A percentile compares a stretch with the other conserved stretches of the same genome.
Conservation (phyloP, 345 rosid genomes). For the Linum lewisii region DNA sequence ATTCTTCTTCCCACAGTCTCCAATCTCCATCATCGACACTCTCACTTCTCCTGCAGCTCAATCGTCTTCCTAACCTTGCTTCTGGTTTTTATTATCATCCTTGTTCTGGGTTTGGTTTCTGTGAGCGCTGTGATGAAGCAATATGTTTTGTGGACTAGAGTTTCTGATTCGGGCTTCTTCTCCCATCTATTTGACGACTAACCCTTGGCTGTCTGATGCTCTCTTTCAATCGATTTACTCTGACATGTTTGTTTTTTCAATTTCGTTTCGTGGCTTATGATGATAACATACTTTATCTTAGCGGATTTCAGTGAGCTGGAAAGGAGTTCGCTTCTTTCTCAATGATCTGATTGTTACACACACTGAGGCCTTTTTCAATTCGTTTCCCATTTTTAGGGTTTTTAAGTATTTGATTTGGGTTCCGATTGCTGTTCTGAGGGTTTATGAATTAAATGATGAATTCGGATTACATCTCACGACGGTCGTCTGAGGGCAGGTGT, state of each 20-base stretch:
- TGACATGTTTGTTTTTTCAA: no score
- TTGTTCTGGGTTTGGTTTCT: no score
- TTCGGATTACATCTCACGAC: no score
- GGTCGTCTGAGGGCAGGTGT: no score
- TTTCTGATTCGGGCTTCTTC: constrained; percentile 74
- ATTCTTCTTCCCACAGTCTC: no score
- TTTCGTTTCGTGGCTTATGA: constrained; percentile 48
- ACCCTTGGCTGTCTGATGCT: constrained; percentile 99
- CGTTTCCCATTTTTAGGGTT: no score
- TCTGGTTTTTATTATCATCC: neutral
- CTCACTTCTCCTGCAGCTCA: no score
- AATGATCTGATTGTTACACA: constrained; percentile 99
- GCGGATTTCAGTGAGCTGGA: constrained; percentile 98
- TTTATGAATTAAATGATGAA: no score
- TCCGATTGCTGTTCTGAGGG: no score
- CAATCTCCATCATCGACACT: no score
- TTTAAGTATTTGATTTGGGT: no score
- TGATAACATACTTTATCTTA: constrained; percentile 63
- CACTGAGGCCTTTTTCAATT: constrained; percentile 59
- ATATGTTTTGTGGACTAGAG: constrained; percentile 84
- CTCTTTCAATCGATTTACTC: neutral
- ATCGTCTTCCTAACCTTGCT: no score
- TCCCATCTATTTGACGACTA: constrained; percentile 65
- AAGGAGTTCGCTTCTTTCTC: constrained; percentile 20
- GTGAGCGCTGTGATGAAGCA: constrained; percentile 58